Evolutionary conservation across 2,329 filamentous ascomycete genomes (phyloP).

Genomic region (Ceratocystis harringtonii): DNA sequence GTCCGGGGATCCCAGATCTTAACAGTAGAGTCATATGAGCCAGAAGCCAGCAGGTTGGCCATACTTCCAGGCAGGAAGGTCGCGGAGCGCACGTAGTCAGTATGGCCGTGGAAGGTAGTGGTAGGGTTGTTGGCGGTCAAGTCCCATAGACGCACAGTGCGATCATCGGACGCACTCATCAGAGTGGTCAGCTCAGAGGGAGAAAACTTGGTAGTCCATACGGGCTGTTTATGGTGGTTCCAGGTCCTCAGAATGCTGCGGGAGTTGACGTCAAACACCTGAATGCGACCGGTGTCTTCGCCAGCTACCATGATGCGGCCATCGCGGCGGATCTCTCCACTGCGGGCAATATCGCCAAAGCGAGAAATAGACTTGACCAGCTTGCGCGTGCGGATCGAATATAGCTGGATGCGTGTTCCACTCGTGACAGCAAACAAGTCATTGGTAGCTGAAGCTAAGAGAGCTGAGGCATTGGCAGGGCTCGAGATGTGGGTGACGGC

Average conservation of each 20-base stretch:
- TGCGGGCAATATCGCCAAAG: constrained; percentile 81
- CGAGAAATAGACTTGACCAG: constrained; percentile 85
- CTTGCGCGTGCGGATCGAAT: constrained; percentile 82
- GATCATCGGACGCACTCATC: constrained; percentile 83
- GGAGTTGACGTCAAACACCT: constrained; percentile 83
- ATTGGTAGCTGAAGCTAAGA: constrained; percentile 31
- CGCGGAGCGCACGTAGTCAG: constrained; percentile 81
- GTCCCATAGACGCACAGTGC: constrained; percentile 88
- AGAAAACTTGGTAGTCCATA: constrained; percentile 87
- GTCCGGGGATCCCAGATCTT: constrained; percentile 82
- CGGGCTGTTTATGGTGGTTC: constrained; percentile 84
- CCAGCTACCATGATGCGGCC: constrained; percentile 80
- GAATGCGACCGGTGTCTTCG: constrained; percentile 80
- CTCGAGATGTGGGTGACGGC: constrained; percentile 83
- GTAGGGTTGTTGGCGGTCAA: constrained; percentile 64
- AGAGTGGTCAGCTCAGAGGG: constrained; percentile 71
- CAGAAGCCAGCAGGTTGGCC: constrained; percentile 68
- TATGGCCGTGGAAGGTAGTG: constrained; percentile 69
- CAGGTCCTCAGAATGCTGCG: constrained; percentile 90
- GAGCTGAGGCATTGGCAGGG: constrained; percentile 25
- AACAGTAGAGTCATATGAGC: constrained; percentile 89
- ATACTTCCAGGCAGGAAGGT: constrained; percentile 63
- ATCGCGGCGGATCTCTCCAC: constrained; percentile 76
- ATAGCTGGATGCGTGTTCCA: constrained; percentile 82
- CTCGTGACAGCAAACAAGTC: constrained; percentile 89